Percentiles rank a stretch among this genome's conserved stretches.
Evolutionary conservation across 306 rosid species (phyloP).

Genomic region (Trifolium dubium): DNA sequence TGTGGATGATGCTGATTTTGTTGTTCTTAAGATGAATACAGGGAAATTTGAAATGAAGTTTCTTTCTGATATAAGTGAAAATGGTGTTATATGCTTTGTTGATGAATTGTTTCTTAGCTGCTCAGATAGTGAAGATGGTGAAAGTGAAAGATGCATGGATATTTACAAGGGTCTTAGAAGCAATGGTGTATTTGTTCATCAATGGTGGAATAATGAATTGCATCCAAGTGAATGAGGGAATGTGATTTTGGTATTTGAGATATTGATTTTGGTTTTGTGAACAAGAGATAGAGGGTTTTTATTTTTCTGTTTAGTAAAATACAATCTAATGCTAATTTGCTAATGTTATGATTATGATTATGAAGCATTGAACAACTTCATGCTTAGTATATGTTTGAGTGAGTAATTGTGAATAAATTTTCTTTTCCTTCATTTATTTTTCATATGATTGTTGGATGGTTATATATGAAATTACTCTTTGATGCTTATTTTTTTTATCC

Average conservation of each 20-base stretch:
- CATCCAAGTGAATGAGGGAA: conserved; percentile 8
- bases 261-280: conserved; percentile 15
- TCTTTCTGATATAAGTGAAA: conserved; percentile 64
- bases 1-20: conserved; percentile 67
- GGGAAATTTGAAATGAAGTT: conserved; percentile 71
- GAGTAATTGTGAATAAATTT: conserved; percentile 50
- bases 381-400: conserved; percentile 57
- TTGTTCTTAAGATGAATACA: conserved; percentile 86
- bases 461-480: not conserved
- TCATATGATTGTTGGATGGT: not conserved
- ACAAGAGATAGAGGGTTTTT: conserved; percentile 16
- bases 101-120: conserved; percentile 84
- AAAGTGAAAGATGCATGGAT: conserved; percentile 62
- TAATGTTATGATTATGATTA: conserved; percentile 25
- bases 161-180: conserved; percentile 66
- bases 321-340: conserved; percentile 26
- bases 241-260: not conserved
- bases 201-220: conserved; percentile 65
- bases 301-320: conserved; percentile 25
- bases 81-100: conserved; percentile 73
- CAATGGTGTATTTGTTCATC: conserved; percentile 89
- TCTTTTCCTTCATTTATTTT: not conserved
- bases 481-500: not conserved
- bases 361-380: conserved; percentile 33
- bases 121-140: conserved; percentile 48